These are phyloP conservation scores for Picochlorum costavermella DNA, from an alignment of 139 green algal genomes.

Conservation along the genomic window DNA sequence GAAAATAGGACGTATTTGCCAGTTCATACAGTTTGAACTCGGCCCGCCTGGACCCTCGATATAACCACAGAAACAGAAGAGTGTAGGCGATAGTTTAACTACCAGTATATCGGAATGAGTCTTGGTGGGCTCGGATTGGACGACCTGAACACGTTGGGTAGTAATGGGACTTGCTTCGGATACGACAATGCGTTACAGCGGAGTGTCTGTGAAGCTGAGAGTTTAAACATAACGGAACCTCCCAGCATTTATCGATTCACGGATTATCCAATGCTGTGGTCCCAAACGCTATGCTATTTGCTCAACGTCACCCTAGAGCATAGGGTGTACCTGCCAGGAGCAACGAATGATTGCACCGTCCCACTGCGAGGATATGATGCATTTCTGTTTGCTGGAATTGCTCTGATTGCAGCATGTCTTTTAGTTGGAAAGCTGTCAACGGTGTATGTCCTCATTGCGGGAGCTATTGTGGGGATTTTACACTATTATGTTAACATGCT, in stretches of 20 bases:
- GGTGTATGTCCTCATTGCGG: constrained; percentile 35
- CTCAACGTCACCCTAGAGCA: constrained; percentile 22
- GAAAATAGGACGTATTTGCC: too few species aligned
- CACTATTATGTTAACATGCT: constrained; percentile 52
- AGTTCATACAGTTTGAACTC: too few species aligned
- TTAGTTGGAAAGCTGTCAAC: constrained; percentile 37
- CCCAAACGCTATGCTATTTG: constrained; percentile 20
- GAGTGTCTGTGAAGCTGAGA: too few species aligned
- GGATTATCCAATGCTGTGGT: constrained; percentile 15
- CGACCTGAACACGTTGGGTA: too few species aligned
- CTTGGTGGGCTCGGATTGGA: too few species aligned
- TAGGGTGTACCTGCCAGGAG: constrained; percentile 8
- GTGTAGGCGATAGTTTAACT: too few species aligned
- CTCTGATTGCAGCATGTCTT: constrained; percentile 22
- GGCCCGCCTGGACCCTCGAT: too few species aligned
- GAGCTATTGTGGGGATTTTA: constrained; percentile 38
- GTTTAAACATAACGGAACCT: constrained; percentile 26
- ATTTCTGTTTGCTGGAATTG: constrained; percentile 38
- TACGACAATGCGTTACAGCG: too few species aligned
- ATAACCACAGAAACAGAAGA: too few species aligned
- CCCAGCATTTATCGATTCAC: constrained; percentile 21
- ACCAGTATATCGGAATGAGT: too few species aligned
- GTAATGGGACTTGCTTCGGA: too few species aligned
- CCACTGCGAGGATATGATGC: constrained; percentile 22
- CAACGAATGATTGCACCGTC: constrained; percentile 26